Evolutionary conservation across 139 green algal species (phyloP).

Genomic region (Tetraselmis striata): DNA sequence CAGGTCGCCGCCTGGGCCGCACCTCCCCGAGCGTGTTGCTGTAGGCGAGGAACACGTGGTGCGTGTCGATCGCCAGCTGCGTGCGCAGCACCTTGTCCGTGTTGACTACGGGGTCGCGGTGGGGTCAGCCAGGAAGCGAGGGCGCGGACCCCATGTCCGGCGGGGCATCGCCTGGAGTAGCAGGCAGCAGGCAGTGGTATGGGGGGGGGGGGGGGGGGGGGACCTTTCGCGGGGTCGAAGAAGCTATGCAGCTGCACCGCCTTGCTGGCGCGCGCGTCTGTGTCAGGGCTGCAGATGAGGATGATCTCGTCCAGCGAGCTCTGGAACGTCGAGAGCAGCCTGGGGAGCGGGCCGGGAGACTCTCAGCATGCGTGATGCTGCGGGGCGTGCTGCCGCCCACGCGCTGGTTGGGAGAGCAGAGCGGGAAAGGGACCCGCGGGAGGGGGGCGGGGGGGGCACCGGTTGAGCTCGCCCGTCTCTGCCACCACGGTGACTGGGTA

Average conservation of each 20-base stretch:
- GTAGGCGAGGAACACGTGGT: conserved; percentile 52
- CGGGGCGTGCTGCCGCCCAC: too few relatives aligned
- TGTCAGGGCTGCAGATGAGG: conserved; percentile 47
- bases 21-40: neutral
- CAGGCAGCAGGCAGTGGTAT: too few relatives aligned
- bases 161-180: too few relatives aligned
- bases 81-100: conserved; percentile 46
- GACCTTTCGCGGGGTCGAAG: conserved; percentile 56
- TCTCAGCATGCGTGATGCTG: too few relatives aligned
- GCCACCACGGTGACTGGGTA: conserved; percentile 49
- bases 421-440: too few relatives aligned
- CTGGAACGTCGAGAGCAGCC: conserved; percentile 66
- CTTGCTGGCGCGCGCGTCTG: conserved; percentile 2
- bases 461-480: conserved; percentile 48
- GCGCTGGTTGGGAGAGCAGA: too few relatives aligned
- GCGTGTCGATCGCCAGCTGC: conserved; percentile 46
- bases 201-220: too few relatives aligned
- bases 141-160: too few relatives aligned
- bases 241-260: conserved; percentile 53
- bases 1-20: neutral
- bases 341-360: too few relatives aligned
- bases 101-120: conserved; percentile 32
- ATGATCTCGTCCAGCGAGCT: conserved; percentile 57
- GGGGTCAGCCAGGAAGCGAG: too few relatives aligned
- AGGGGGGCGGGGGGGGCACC: too few relatives aligned